These are phyloP conservation scores for Candida oleophila DNA, from an alignment of 805 yeast genomes.

Conservation along the genomic window DNA sequence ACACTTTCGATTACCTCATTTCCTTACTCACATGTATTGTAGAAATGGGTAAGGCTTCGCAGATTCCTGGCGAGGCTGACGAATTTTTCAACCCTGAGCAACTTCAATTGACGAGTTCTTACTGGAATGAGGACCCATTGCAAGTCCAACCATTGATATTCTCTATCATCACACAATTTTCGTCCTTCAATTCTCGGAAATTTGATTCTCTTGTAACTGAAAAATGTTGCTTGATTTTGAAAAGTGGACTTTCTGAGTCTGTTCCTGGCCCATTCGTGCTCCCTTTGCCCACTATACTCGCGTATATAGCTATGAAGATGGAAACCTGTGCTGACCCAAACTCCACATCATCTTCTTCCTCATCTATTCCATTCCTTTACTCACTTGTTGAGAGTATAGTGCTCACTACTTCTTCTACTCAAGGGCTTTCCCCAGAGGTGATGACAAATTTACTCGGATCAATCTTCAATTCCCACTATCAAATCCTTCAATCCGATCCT, in stretches of 20 bases:
- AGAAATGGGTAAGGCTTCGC: slow-evolving; percentile 72
- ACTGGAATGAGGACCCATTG: slow-evolving; percentile 52
- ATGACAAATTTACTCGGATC: slow-evolving; percentile 36
- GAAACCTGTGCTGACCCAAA: slow-evolving; percentile 7
- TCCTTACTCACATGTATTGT: slow-evolving; percentile 62
- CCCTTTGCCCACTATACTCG: slow-evolving; percentile 35
- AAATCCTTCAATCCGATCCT: slow-evolving; percentile 49
- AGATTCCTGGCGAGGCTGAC: slow-evolving; percentile 50
- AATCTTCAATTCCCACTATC: slow-evolving; percentile 36
- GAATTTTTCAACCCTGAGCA: slow-evolving; percentile 37
- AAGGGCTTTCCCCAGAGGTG: slow-evolving; percentile 24
- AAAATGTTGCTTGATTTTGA: slow-evolving; percentile 60
- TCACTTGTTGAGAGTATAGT: slow-evolving; percentile 46
- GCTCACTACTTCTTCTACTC: slow-evolving; percentile 27
- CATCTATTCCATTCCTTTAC: slow-evolving; percentile 44
- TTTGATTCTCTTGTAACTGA: slow-evolving; percentile 55
- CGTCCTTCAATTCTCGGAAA: slow-evolving; percentile 31
- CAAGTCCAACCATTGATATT: slow-evolving; percentile 43
- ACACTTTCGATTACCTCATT: slow-evolving; percentile 40
- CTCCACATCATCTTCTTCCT: slow-evolving; percentile 15
- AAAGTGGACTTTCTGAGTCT: slow-evolving; percentile 61
- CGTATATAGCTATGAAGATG: slow-evolving; percentile 35
- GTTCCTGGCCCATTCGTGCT: slow-evolving; percentile 68
- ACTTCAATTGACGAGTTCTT: slow-evolving; percentile 23
- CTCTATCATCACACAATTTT: slow-evolving; percentile 39